Conservation (phyloP, 2,329 filamentous ascomycete genomes). For the Aureobasidium sp. region DNA sequence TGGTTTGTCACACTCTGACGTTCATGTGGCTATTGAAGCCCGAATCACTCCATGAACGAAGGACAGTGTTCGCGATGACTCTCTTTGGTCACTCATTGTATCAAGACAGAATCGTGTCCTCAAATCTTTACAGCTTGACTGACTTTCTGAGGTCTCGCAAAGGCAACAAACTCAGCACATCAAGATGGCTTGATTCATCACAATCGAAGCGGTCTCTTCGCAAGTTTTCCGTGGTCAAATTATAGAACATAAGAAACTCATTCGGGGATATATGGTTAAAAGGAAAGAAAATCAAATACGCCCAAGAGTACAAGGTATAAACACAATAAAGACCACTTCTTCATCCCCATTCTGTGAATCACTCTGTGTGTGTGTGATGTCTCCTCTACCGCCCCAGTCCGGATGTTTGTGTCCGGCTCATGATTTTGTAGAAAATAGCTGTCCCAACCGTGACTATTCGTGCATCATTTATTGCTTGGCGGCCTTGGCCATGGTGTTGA, state of each 20-base stretch:
- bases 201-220: background rate
- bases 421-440: conserved; percentile 11
- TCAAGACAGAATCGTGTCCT: background rate
- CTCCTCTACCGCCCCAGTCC: conserved; percentile 10
- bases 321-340: conserved; percentile 15
- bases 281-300: conserved; percentile 16
- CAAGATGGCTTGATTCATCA: background rate
- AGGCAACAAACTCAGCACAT: background rate
- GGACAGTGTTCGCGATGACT: too few relatives aligned
- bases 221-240: background rate
- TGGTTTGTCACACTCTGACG: too few relatives aligned
- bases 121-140: background rate
- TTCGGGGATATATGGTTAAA: conserved; percentile 9
- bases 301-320: conserved; percentile 18
- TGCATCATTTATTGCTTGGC: conserved; percentile 13
- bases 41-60: too few relatives aligned
- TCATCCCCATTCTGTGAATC: conserved; percentile 6
- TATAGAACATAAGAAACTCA: conserved; percentile 9
- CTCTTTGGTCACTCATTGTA: background rate
- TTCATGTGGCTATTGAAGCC: too few relatives aligned
- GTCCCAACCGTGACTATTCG: conserved; percentile 11
- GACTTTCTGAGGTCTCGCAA: background rate
- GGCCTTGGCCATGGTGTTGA: conserved; percentile 93
- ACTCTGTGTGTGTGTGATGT: conserved; percentile 3
- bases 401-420: conserved; percentile 5